Conservation (phyloP, 768 basidiomycete species). For the Agrocybe praecox region DNA sequence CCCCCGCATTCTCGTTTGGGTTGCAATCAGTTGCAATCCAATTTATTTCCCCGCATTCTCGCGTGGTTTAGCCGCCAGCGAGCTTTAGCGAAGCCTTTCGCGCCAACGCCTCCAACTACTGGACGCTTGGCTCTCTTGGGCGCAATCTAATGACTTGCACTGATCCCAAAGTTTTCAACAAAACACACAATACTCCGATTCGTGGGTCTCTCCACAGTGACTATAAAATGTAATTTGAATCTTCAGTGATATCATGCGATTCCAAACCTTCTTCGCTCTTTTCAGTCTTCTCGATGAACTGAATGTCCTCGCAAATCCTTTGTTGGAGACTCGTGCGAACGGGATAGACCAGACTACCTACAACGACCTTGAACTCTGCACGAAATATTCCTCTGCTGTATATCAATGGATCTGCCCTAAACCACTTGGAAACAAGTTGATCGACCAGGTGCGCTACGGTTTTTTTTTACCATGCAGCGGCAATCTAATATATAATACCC, state of each 20-base stretch:
- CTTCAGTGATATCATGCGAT: neutral
- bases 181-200: neutral
- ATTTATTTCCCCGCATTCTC: neutral
- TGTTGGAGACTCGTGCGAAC: slow-evolving; percentile 21
- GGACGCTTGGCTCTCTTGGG: neutral
- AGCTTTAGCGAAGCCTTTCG: neutral
- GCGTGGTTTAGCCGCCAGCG: too few species aligned
- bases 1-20: too few species aligned
- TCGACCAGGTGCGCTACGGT: slow-evolving; percentile 36
- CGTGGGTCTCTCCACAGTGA: neutral
- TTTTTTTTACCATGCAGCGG: neutral
- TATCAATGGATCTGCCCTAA: slow-evolving; percentile 47
- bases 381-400: slow-evolving; percentile 52
- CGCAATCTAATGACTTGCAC: neutral
- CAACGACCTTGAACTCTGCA: slow-evolving; percentile 43
- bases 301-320: slow-evolving; percentile 12
- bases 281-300: slow-evolving; percentile 1
- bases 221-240: neutral
- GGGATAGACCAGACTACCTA: slow-evolving; percentile 40
- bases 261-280: slow-evolving; percentile 4
- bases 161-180: neutral
- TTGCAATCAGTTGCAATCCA: too few species aligned
- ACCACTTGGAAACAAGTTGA: slow-evolving; percentile 48
- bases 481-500: too few species aligned
- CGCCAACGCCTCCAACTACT: neutral